phyloP scores from a whole-genome alignment of 352 stramenopile species.

The Phytophthora megakarya region DNA sequence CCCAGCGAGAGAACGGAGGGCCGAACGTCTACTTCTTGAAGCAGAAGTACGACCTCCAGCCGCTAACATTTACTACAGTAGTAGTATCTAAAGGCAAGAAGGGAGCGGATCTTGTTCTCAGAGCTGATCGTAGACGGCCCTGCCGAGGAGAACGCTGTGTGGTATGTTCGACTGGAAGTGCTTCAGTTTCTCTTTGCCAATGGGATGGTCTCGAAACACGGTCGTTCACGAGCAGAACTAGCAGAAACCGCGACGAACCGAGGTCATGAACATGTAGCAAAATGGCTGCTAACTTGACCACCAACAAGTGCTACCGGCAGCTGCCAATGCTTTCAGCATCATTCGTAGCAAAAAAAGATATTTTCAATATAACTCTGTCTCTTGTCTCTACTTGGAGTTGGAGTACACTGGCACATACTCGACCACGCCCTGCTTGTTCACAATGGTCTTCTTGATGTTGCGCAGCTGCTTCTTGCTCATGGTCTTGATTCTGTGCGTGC shows the following conservation, averaged over 20 bases:
- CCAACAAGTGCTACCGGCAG: not conserved
- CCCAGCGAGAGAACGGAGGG: constrained; percentile 11
- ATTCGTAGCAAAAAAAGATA: constrained; percentile 29
- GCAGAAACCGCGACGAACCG: constrained; percentile 25
- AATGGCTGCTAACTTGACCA: constrained; percentile 34
- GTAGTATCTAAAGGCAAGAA: too few species aligned
- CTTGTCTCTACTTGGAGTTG: constrained; percentile 72
- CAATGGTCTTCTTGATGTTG: constrained; percentile 91
- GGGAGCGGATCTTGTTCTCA: constrained; percentile 27
- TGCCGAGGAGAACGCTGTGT: constrained; percentile 35
- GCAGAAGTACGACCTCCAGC: constrained; percentile 12
- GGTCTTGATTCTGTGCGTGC: constrained; percentile 87
- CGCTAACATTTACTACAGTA: constrained; percentile 13
- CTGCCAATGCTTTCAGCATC: too few species aligned
- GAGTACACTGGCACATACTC: constrained; percentile 89
- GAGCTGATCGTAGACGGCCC: constrained; percentile 31
- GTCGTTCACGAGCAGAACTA: constrained; percentile 29
- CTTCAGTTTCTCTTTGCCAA: constrained; percentile 39
- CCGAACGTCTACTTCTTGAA: constrained; percentile 12
- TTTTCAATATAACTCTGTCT: constrained; percentile 33
- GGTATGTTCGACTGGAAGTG: constrained; percentile 35
- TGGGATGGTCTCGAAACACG: constrained; percentile 28
- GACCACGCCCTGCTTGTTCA: constrained; percentile 92
- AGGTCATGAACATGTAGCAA: constrained; percentile 20
- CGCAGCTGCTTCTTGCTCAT: constrained; percentile 94